Evolutionary conservation across 306 rosid species (phyloP).

Genomic region (Cyamopsis tetragonoloba): DNA sequence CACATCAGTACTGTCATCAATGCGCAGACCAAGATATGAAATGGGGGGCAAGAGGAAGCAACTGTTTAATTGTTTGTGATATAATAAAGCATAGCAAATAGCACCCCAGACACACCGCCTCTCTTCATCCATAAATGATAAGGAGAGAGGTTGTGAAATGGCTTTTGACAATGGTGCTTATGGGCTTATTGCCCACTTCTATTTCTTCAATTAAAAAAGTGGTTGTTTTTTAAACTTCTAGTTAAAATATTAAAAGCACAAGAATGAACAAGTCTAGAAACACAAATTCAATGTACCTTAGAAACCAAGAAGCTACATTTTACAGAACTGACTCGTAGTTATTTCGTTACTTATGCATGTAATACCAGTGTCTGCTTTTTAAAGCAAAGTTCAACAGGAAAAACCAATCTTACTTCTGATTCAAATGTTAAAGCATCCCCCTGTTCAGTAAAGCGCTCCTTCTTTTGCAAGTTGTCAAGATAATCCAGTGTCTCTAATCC

Average conservation of each 20-base stretch:
- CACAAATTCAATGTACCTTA: not conserved
- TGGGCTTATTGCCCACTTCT: not conserved
- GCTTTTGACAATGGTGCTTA: not conserved
- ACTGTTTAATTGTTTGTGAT: not conserved
- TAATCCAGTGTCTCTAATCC: slow-evolving; percentile 81
- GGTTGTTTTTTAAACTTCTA: not conserved
- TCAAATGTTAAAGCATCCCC: slow-evolving; percentile 90
- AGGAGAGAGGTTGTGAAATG: not conserved
- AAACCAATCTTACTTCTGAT: slow-evolving; percentile 60
- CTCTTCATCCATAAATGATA: not conserved
- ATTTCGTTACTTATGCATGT: not conserved
- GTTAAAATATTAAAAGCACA: slow-evolving; percentile 13
- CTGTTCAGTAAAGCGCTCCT: slow-evolving; percentile 77
- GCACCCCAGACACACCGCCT: not conserved
- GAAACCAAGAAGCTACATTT: not conserved
- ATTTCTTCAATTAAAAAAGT: not conserved
- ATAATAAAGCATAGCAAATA: not conserved
- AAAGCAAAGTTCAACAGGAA: not conserved
- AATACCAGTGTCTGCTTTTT: not conserved
- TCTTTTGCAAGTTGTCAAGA: slow-evolving; percentile 71
- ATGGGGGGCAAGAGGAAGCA: not conserved
- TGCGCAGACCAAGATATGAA: not conserved
- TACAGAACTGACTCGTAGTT: not conserved
- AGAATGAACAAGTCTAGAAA: not conserved
- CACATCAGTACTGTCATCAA: not conserved